These are phyloP conservation scores for Ogataea haglerorum DNA, from an alignment of 805 yeast species.

Conservation along the genomic window DNA sequence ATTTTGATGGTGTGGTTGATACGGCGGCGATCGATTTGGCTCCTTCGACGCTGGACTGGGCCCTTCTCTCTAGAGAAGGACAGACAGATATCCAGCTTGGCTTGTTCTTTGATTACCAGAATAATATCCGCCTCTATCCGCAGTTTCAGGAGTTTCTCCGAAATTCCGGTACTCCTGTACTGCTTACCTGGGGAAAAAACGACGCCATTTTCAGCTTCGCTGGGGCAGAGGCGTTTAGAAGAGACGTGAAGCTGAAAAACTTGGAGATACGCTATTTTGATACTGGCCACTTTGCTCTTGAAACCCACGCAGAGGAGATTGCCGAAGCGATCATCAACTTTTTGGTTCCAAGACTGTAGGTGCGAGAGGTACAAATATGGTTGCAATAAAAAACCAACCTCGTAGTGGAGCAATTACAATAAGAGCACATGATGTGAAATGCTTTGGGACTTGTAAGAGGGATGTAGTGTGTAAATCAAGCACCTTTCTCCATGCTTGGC, in stretches of 20 bases:
- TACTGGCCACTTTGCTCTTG: constrained; percentile 38
- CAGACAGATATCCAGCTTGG: constrained; percentile 29
- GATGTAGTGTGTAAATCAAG: no score
- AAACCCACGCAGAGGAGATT: constrained; percentile 2
- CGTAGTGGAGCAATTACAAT: no score
- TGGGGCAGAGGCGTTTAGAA: constrained; percentile 39
- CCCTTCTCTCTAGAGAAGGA: constrained; percentile 24
- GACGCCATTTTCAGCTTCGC: constrained; percentile 34
- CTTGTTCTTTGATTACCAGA: constrained; percentile 36
- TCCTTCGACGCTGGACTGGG: constrained; percentile 30
- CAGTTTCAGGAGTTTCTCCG: constrained; percentile 35
- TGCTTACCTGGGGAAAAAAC: constrained; percentile 41
- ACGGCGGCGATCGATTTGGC: constrained; percentile 33
- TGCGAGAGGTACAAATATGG: no score
- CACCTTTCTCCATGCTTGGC: no score
- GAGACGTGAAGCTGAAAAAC: constrained; percentile 27
- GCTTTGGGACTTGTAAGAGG: no score
- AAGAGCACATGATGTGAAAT: no score
- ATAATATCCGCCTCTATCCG: constrained; percentile 36
- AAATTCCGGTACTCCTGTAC: constrained; percentile 32
- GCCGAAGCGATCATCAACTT: background rate
- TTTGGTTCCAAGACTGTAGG: background rate
- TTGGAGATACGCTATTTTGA: constrained; percentile 29
- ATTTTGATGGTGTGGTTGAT: constrained; percentile 2
- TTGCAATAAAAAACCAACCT: no score